Evolutionary conservation across 2,329 filamentous ascomycete species (phyloP), one percentile per base, ranked within the genome.

Genomic region (Thermothelomyces thermophilus): DNA sequence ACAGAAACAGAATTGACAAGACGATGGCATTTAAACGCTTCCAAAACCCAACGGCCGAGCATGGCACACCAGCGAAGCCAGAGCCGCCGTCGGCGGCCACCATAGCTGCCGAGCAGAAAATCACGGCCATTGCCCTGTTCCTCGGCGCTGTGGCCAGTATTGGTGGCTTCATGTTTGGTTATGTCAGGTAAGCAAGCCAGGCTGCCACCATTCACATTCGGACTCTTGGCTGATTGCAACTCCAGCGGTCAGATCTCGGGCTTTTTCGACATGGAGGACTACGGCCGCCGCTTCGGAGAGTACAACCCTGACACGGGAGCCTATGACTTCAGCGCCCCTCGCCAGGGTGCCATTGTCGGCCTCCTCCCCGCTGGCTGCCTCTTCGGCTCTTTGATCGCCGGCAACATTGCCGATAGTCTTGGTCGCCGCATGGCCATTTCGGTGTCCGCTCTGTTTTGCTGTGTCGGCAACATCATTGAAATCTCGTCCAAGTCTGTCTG

Each of bases 381-480:
- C 3, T 66, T 83, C 36, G 82, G 82, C 20, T 79, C 80, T 6
- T 65, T 85, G 0, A 58, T 72, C 22, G 75, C 74, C n/a, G 81
- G 81, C 0, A 79, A 78, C 2, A 68, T 87, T 11, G 78, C 82
- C n/a, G 83, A 87, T 59, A 72, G 67, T 14, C 71, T 86, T 45
- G 84, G 84, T 17, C 79, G 84, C 42, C 76, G 77, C 39, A 69
- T 74, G 40, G 80, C 79, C 30, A 86, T 87, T 51, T 76, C 77
- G 1, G 68, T 76, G 48, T 83, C 80, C 68, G 76, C 75, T 50
- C 65, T 81, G 48, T 70, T 85, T 44, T 80, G 80, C 57, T 77
- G 76, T 33, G 62, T 85, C 19, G 84, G 84, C 19, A 84, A 85
- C 56, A 70, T 86, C n/a, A 75, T 87, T 16, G 80, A 85, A 58